A percentile compares a stretch with the other conserved stretches of the same genome.
Evolutionary conservation across 2,329 filamentous ascomycete genomes (phyloP).

Genomic region (Chrysoporthe austroafricana): DNA sequence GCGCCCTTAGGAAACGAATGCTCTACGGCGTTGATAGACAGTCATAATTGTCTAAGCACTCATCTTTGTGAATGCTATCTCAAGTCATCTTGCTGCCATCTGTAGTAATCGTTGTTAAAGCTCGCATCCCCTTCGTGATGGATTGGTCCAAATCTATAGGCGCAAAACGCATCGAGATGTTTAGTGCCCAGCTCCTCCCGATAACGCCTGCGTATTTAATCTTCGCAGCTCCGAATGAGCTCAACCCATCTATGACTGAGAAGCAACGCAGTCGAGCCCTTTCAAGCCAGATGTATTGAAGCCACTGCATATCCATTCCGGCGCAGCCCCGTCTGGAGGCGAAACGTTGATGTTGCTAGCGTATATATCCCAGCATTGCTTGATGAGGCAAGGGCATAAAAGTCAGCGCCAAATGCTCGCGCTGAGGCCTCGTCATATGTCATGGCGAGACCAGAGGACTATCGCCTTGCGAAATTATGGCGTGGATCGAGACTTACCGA

Average conservation of each 20-base stretch:
- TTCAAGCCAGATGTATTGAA: slow-evolving; percentile 16
- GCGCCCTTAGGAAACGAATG: not conserved
- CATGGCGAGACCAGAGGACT: not conserved
- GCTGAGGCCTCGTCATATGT: too few relatives aligned
- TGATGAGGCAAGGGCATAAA: not conserved
- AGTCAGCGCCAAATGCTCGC: not conserved
- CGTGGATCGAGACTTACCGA: not conserved
- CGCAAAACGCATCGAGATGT: not conserved
- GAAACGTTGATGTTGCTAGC: slow-evolving; percentile 13
- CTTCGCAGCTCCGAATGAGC: not conserved
- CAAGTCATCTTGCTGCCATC: not conserved
- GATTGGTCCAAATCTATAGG: not conserved
- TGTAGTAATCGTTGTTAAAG: not conserved
- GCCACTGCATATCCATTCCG: slow-evolving; percentile 17
- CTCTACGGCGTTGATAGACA: slow-evolving; percentile 9
- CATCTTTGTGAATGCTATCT: not conserved
- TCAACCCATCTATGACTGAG: not conserved
- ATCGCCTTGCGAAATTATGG: not conserved
- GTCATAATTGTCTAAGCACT: not conserved
- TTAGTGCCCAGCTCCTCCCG: not conserved
- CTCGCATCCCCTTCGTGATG: not conserved
- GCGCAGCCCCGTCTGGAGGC: slow-evolving; percentile 14
- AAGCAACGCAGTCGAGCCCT: slow-evolving; percentile 15
- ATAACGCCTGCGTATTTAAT: too few relatives aligned
- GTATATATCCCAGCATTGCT: slow-evolving; percentile 20